These are phyloP conservation scores for Porcisia hertigi DNA, from an alignment of 208 protist species.

Conservation along the genomic window DNA sequence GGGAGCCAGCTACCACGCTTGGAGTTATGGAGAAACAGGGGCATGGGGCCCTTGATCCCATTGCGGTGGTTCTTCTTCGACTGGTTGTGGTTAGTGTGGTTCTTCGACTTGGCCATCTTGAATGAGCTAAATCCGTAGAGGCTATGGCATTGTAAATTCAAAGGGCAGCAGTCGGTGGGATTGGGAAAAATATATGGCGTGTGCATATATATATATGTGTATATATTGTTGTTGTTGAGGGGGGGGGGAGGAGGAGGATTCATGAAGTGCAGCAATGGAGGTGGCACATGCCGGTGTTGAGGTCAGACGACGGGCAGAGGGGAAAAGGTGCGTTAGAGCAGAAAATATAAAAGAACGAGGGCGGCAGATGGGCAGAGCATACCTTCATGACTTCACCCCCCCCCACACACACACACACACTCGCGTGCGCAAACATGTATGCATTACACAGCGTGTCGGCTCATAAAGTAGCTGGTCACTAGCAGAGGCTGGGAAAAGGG, in stretches of 20 bases:
- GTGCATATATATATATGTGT: not conserved
- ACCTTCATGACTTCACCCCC: not conserved
- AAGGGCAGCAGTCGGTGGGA: not conserved
- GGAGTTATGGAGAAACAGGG: constrained; percentile 78
- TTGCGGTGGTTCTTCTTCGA: constrained; percentile 92
- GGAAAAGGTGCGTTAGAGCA: not conserved
- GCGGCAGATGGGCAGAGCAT: not conserved
- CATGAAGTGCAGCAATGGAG: not conserved
- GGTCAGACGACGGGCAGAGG: not conserved
- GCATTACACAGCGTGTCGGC: not conserved
- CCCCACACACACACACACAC: too few species aligned
- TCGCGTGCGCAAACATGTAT: not conserved
- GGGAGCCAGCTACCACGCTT: constrained; percentile 82
- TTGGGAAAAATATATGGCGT: not conserved
- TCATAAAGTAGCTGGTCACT: not conserved
- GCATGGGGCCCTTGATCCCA: constrained; percentile 78
- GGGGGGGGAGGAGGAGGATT: not conserved
- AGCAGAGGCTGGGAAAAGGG: not conserved
- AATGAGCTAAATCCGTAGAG: constrained; percentile 12
- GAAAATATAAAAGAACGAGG: not conserved
- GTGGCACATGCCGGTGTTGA: not conserved
- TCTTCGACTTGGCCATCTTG: constrained; percentile 93
- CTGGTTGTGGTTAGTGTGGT: constrained; percentile 95
- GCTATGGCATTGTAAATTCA: not conserved
- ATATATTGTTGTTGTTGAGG: not conserved